Base-by-base conservation (phyloP, 129 eudicot species). In the Arctium minus region DNA sequence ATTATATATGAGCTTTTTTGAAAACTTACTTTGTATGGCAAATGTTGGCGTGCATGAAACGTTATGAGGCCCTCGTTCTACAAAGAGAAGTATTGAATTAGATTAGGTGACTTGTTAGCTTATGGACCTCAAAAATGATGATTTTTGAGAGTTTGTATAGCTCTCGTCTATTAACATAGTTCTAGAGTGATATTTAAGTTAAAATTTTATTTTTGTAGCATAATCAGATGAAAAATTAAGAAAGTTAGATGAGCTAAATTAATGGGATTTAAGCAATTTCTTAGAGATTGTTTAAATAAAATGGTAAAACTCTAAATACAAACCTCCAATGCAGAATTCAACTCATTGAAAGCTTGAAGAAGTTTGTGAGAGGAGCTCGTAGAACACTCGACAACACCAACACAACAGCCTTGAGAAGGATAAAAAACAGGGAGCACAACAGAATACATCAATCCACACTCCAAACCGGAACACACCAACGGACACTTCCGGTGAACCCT, bases 381-480 rank as follows among this genome's bases (percentile, higher is more conserved):
- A 50, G 7, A 8, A 36, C 29, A 69, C 39, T 70, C 65, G n/a
- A 83, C 2, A 38, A 83, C 78, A 48, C 82, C 81, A 70, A 83
- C 4, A 37, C 82, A 83, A 12, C 36, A 27, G 77, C 33, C 46
- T 69, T 46, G n/a, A 44, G 33, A 37, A 76, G 40, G 13, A 56
- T 4, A 50, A 68, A 29, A 76, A 10, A 83, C 10, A 4, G 81
- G 81, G 7, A 83, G 6, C 33, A 83, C 8, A 3, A 69, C 1
- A 75, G 71, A 75, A n/a, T 1, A 0, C 5, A 0, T 12, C 1
- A 35, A 12, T 2, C 8, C 32, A 8, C 11, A 30, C 8, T 65
- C 60, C 8, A 40, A 15, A 30, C 8, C 76, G 46, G 4, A 35
- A 64, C 0, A 1, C 30, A 10, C 40, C 27, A 50, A 40, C 12